Conservation (phyloP, 345 rosid genomes). For the Laguncularia racemosa region DNA sequence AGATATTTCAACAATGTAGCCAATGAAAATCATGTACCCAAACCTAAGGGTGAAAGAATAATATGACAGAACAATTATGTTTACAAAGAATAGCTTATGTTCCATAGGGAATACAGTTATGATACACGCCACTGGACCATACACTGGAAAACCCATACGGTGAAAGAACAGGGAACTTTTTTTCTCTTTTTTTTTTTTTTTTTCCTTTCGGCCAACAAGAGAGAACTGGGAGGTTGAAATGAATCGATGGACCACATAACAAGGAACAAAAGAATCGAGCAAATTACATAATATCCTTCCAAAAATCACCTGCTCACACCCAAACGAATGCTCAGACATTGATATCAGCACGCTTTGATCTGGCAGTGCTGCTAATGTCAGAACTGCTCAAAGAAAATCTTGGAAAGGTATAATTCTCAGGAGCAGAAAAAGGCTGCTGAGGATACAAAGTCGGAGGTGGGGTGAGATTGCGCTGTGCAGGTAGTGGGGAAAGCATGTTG, state of each 20-base stretch:
- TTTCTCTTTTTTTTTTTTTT: too few species aligned
- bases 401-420: constrained; percentile 62
- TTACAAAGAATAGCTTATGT: neutral
- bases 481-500: constrained; percentile 77
- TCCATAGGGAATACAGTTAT: neutral
- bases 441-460: constrained; percentile 97
- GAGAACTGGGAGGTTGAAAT: neutral
- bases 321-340: constrained; percentile 41
- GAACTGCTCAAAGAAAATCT: constrained; percentile 56
- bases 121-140: constrained; percentile 2
- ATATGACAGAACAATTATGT: neutral
- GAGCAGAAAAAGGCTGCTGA: constrained; percentile 75
- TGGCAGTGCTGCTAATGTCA: constrained; percentile 44
- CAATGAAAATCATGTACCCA: too few species aligned
- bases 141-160: neutral
- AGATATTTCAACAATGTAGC: too few species aligned
- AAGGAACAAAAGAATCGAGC: neutral
- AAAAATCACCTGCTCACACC: constrained; percentile 1
- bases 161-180: neutral
- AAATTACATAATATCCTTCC: neutral
- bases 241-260: neutral
- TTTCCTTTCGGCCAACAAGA: too few species aligned
- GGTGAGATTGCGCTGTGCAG: constrained; percentile 85
- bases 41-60: neutral
- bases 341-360: constrained; percentile 80